phyloP scores from a whole-genome alignment of 345 rosid genomes.

The Gossypium longicalyx region DNA sequence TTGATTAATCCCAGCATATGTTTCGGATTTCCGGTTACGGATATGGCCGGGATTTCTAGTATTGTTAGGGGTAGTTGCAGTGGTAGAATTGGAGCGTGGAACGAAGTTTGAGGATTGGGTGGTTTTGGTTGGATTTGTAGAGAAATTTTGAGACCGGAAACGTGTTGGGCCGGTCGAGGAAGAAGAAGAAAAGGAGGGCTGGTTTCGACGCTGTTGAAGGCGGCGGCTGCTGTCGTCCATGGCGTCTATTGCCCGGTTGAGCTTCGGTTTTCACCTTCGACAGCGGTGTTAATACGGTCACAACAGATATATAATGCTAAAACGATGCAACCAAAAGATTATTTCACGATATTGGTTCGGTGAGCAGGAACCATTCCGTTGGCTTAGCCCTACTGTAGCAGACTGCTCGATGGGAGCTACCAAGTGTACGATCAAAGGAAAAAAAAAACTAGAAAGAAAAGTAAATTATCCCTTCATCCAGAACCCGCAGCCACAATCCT shows the following conservation, averaged over 20 bases:
- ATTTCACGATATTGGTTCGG: neutral
- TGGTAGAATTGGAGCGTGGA: neutral
- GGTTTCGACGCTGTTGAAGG: slow-evolving; percentile 1
- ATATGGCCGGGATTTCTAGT: neutral
- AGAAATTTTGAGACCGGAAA: slow-evolving; percentile 1
- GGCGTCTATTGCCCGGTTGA: neutral
- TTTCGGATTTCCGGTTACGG: slow-evolving; percentile 8
- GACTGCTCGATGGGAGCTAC: neutral
- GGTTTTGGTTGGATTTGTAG: slow-evolving; percentile 6
- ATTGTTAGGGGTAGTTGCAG: neutral
- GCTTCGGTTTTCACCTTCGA: neutral
- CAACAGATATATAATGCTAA: neutral
- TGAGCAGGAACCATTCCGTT: neutral
- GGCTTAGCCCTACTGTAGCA: neutral
- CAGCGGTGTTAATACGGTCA: neutral
- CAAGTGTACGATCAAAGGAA: neutral
- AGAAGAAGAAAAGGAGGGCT: slow-evolving; percentile 1
- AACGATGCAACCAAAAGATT: neutral
- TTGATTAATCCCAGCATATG: neutral
- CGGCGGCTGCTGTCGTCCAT: slow-evolving; percentile 8
- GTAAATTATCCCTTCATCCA: too few species aligned
- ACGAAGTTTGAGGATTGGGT: slow-evolving; percentile 3
- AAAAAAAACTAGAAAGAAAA: too few species aligned
- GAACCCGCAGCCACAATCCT: too few species aligned
- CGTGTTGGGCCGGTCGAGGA: neutral